A percentile compares a stretch with the other conserved stretches of the same genome.
Evolutionary conservation across 768 basidiomycete genomes (phyloP).

Genomic region (Boletales sp.): DNA sequence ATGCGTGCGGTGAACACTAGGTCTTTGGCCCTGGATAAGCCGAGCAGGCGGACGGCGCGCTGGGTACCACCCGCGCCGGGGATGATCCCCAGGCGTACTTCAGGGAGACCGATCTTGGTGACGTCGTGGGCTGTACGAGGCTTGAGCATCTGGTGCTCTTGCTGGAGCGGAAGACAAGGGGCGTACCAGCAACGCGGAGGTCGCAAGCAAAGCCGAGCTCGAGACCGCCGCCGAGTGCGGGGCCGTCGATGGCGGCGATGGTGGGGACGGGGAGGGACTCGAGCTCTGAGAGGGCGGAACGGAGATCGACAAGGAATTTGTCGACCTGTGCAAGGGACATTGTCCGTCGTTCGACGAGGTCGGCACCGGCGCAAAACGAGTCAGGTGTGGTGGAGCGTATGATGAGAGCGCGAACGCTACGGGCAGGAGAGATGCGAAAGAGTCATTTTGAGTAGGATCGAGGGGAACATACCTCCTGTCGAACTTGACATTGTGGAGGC

Average conservation of each 20-base stretch:
- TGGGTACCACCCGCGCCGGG: conserved; percentile 92
- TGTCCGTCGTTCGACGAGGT: conserved; percentile 77
- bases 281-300: conserved; percentile 67
- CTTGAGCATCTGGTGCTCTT: not conserved
- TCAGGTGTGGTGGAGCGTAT: conserved; percentile 75
- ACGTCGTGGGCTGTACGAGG: conserved; percentile 51
- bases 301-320: conserved; percentile 73
- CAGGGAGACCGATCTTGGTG: conserved; percentile 85
- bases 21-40: conserved; percentile 78
- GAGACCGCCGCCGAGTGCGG: conserved; percentile 89
- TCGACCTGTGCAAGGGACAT: conserved; percentile 76
- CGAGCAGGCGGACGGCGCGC: conserved; percentile 71
- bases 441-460: not conserved
- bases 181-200: conserved; percentile 80
- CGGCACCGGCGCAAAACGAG: conserved; percentile 90
- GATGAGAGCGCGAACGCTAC: conserved; percentile 74
- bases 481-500: conserved; percentile 61
- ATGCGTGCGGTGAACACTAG: conserved; percentile 79
- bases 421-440: not conserved
- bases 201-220: conserved; percentile 89
- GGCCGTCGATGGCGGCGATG: conserved; percentile 90
- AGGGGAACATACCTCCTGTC: conserved; percentile 52
- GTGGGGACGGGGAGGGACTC: conserved; percentile 85
- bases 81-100: conserved; percentile 77
- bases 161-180: not conserved